Conservation (phyloP, 1,139 yeast species). For the Suhomyces wounanorum region DNA sequence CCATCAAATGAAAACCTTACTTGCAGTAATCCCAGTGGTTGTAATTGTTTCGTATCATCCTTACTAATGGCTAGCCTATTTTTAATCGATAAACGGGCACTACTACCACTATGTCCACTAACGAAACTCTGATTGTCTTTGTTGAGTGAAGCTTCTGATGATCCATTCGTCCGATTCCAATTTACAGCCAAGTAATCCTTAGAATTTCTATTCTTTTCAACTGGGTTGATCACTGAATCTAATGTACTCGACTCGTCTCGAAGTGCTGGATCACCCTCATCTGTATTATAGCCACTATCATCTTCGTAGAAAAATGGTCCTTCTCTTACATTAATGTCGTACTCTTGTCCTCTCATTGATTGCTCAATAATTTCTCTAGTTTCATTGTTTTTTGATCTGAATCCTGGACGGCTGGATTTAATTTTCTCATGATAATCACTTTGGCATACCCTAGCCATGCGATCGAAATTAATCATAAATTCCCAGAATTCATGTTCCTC, state of each 20-base stretch:
- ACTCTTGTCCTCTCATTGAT: conserved; percentile 6
- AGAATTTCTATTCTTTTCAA: background rate
- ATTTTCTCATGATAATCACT: conserved; percentile 11
- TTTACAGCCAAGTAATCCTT: conserved; percentile 1
- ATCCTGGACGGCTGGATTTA: background rate
- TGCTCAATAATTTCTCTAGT: conserved; percentile 6
- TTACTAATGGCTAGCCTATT: conserved; percentile 5
- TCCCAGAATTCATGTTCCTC: conserved; percentile 59
- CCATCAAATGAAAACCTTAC: conserved; percentile 3
- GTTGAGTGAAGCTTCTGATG: background rate
- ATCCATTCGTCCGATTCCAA: background rate
- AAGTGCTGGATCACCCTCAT: background rate
- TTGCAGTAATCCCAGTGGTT: conserved; percentile 7
- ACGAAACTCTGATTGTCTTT: conserved; percentile 5
- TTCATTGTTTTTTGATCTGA: background rate
- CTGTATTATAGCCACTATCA: conserved; percentile 8
- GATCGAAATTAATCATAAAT: conserved; percentile 46
- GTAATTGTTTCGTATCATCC: conserved; percentile 1
- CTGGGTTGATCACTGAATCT: conserved; percentile 6
- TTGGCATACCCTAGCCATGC: conserved; percentile 17
- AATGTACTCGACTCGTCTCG: conserved; percentile 5
- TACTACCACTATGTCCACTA: conserved; percentile 10
- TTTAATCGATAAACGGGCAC: conserved; percentile 4
- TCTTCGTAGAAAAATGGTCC: conserved; percentile 3
- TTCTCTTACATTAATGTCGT: background rate